phyloP scores from a whole-genome alignment of 148 eudicot species.

The Nepenthes gracilis region DNA sequence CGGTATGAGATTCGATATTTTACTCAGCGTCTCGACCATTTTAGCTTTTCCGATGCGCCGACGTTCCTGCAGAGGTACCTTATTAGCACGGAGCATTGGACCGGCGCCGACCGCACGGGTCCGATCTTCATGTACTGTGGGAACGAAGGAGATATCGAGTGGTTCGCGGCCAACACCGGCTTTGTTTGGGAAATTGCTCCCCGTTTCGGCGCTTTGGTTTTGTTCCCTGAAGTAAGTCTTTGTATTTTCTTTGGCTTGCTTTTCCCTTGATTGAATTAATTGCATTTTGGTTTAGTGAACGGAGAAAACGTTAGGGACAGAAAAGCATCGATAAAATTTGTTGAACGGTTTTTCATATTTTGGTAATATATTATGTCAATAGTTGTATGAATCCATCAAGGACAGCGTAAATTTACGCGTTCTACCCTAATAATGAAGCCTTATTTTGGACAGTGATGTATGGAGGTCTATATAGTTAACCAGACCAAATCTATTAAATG shows the following conservation, averaged over 20 bases:
- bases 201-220: conserved; percentile 60
- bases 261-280: background rate
- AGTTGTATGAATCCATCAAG: too few species aligned
- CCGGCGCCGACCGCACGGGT: conserved; percentile 35
- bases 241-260: background rate
- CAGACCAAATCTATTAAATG: too few species aligned
- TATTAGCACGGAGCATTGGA: conserved; percentile 53
- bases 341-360: too few species aligned
- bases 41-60: conserved; percentile 50
- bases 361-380: too few species aligned
- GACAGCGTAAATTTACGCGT: too few species aligned
- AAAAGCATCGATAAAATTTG: too few species aligned
- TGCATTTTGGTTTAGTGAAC: too few species aligned
- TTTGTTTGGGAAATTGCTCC: conserved; percentile 82
- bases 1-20: conserved; percentile 48
- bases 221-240: conserved; percentile 65
- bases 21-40: conserved; percentile 63
- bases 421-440: too few species aligned
- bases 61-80: conserved; percentile 56
- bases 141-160: conserved; percentile 77
- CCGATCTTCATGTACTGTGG: conserved; percentile 89
- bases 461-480: too few species aligned
- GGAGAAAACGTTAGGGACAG: too few species aligned
- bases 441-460: too few species aligned
- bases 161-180: conserved; percentile 82